Conservation (phyloP, 176 grass and related monocot species). For the Bolboschoenus planiculmis region DNA sequence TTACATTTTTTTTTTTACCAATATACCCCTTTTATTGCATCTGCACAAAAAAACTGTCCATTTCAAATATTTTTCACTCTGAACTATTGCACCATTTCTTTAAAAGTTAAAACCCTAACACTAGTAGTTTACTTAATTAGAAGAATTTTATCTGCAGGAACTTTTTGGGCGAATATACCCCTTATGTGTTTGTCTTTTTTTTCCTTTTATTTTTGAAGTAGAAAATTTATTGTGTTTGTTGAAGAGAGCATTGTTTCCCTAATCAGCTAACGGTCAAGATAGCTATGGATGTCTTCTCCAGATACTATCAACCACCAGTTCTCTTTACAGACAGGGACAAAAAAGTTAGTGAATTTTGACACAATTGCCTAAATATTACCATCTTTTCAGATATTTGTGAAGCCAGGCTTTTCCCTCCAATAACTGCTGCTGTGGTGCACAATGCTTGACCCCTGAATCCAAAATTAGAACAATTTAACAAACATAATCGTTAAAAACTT, state of each 20-base stretch:
- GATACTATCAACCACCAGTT: constrained; percentile 6
- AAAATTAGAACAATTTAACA: constrained; percentile 14
- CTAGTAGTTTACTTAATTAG: neutral
- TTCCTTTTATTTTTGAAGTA: neutral
- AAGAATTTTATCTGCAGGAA: neutral
- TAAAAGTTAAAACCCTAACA: neutral
- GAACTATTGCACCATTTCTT: neutral
- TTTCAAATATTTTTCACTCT: neutral
- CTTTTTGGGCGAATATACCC: no score
- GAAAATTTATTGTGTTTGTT: neutral
- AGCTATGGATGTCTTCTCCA: neutral
- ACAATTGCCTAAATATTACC: constrained; percentile 29
- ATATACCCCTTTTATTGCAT: neutral
- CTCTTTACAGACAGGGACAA: constrained; percentile 2
- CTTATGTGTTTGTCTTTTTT: neutral
- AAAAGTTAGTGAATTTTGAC: neutral
- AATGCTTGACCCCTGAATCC: constrained; percentile 70
- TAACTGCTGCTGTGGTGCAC: constrained; percentile 90
- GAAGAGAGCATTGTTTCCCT: neutral
- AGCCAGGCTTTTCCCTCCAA: constrained; percentile 91
- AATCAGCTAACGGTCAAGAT: neutral
- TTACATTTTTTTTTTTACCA: neutral
- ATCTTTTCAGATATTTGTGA: constrained; percentile 98
- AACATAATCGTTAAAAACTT: neutral
- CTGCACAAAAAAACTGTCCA: neutral